Evolutionary conservation across 2,329 filamentous ascomycete species (phyloP), one percentile per base, ranked within the genome.

Genomic region (Arthrobotrys sphaeroides): DNA sequence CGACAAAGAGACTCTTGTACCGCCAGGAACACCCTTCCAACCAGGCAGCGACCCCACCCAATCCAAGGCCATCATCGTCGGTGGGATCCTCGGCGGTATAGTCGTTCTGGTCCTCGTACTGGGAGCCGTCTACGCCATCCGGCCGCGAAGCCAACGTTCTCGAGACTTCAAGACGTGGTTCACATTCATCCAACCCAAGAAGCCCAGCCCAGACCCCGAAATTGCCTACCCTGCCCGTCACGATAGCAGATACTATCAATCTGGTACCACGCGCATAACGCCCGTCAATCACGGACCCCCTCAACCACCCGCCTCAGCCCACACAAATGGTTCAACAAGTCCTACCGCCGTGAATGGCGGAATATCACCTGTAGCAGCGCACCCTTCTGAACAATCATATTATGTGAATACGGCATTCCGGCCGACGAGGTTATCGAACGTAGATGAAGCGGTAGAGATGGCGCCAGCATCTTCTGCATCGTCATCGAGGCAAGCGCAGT

Each of bases 161-260:
- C 60, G 68, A 24, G 61, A 66, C 38, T 65, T 73, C 28, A 57
- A 59, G 26, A 73, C 68, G 6, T 73, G 68, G 68, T 73, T 73
- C 18, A 60, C 68, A 5, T 73, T 73, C 42, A 66, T 24, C 3
- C 55, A 40, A 51, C 18, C 59, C 38, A 51, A 53, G 22, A 57
- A 53, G 20, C n/a, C 36, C n/a, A 65, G 38, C 28, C 51, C 68
- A n/a, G 68, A 73, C 5, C 68, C 68, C 2, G 57, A 33, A 26
- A 73, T 73, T 7, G 68, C 68, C n/a, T 73, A 73, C 33, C 68
- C 68, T 6, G 28, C 60, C n/a, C 36, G 36, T 4, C 57, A 73
- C 16, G 47, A 59, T 38, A 66, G 36, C 22, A 65, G 57, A 55
- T 66, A 64, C 28, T 66, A 73, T 55, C 49, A 60, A 42, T 18